Conservation (phyloP, 2,329 filamentous ascomycete species). For the Paecilomyces niveus region DNA sequence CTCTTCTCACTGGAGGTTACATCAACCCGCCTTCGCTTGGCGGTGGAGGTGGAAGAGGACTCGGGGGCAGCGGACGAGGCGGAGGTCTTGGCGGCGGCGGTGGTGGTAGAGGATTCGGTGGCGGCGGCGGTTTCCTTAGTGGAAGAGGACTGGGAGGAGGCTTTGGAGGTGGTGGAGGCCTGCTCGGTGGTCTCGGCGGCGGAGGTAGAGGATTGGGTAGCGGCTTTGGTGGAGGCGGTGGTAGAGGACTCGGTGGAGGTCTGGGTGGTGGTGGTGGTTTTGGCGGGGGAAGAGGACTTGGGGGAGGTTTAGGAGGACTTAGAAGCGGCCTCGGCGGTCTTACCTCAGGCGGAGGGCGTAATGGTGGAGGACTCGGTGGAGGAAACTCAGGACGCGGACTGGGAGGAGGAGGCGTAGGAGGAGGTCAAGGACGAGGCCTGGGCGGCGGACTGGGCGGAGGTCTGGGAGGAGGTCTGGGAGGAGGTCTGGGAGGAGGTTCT, state of each 20-base stretch:
- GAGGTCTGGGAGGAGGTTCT: background rate
- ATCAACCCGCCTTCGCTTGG: constrained; percentile 13
- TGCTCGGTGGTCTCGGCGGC: background rate
- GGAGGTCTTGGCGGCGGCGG: background rate
- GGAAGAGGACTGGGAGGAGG: background rate
- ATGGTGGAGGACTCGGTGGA: background rate
- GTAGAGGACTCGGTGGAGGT: background rate
- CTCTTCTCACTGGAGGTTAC: constrained; percentile 41
- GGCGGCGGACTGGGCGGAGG: background rate
- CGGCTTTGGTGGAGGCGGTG: background rate
- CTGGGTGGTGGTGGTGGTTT: background rate
- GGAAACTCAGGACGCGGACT: background rate
- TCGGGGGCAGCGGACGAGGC: constrained; percentile 9
- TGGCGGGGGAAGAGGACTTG: background rate
- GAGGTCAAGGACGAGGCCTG: constrained; percentile 1
- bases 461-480: background rate
- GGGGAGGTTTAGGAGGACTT: background rate
- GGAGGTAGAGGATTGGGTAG: background rate
- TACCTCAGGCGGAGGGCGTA: constrained; percentile 2
- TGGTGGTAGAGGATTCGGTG: background rate
- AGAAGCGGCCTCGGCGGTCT: background rate
- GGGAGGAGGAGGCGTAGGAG: background rate
- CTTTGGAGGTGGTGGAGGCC: background rate
- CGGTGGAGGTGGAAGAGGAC: constrained; percentile 2
- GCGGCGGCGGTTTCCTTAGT: background rate